Evolutionary conservation across 805 yeast species (phyloP).

Genomic region (Saccharomycopsis olivae): DNA sequence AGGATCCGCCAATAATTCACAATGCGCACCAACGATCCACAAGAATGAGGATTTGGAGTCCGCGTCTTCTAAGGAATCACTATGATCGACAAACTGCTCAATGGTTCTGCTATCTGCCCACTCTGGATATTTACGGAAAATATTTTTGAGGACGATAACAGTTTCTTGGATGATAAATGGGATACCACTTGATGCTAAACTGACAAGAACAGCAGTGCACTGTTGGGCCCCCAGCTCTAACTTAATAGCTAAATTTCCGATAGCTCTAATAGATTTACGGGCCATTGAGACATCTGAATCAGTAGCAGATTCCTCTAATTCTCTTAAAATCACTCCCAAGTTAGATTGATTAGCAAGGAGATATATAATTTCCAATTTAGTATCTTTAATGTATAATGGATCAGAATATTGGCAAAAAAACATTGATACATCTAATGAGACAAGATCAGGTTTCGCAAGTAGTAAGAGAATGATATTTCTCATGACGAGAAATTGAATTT

Average conservation of each 20-base stretch:
- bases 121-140: slow-evolving; percentile 66
- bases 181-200: slow-evolving; percentile 51
- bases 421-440: slow-evolving; percentile 58
- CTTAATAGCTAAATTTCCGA: slow-evolving; percentile 82
- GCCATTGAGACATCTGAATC: slow-evolving; percentile 83
- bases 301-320: slow-evolving; percentile 76
- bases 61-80: slow-evolving; percentile 54
- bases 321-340: slow-evolving; percentile 52
- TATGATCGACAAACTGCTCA: slow-evolving; percentile 21
- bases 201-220: slow-evolving; percentile 54
- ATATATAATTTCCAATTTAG: slow-evolving; percentile 80
- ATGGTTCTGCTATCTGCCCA: slow-evolving; percentile 2
- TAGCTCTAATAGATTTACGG: slow-evolving; percentile 76
- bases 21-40: slow-evolving; percentile 78
- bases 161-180: slow-evolving; percentile 75
- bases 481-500: slow-evolving; percentile 71
- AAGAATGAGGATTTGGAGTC: slow-evolving; percentile 70
- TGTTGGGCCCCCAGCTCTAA: slow-evolving; percentile 46
- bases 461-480: slow-evolving; percentile 71
- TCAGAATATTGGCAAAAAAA: slow-evolving; percentile 80
- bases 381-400: slow-evolving; percentile 79
- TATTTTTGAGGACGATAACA: slow-evolving; percentile 62
- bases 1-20: slow-evolving; percentile 29
- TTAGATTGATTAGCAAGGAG: slow-evolving; percentile 60
- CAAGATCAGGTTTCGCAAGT: slow-evolving; percentile 50